Conservation (phyloP, 805 yeast genomes). For the Saccharomycopsis babjevae region DNA sequence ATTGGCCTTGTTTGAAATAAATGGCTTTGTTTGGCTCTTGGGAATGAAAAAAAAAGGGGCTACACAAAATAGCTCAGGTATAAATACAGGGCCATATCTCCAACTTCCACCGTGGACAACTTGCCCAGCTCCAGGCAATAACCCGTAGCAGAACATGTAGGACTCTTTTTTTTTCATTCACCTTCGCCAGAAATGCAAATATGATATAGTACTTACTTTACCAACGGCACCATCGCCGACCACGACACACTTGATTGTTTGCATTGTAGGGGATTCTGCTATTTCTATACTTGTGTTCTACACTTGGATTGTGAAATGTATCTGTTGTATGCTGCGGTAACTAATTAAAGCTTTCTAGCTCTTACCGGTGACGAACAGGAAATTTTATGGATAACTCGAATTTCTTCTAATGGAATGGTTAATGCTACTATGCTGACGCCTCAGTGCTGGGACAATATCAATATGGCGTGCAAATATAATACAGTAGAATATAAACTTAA, state of each 20-base stretch:
- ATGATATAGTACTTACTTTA: conserved; percentile 34
- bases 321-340: neutral
- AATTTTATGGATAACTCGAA: neutral
- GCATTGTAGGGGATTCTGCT: conserved; percentile 26
- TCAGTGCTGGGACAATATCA: neutral
- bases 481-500: neutral
- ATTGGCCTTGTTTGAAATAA: neutral
- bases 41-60: neutral
- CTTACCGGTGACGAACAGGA: too few species aligned
- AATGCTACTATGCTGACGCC: neutral
- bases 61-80: neutral
- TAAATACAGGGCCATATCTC: neutral
- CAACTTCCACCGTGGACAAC: too few species aligned
- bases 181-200: neutral
- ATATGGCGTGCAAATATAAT: neutral
- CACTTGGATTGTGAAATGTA: neutral
- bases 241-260: conserved; percentile 82
- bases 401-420: neutral
- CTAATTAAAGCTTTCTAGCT: neutral
- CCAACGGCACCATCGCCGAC: conserved; percentile 99
- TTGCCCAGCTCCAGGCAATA: too few species aligned
- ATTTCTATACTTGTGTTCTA: neutral
- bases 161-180: neutral
- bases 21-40: neutral
- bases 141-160: neutral